phyloP scores from a whole-genome alignment of 2,329 filamentous ascomycete species.

The Xylaria digitata region DNA sequence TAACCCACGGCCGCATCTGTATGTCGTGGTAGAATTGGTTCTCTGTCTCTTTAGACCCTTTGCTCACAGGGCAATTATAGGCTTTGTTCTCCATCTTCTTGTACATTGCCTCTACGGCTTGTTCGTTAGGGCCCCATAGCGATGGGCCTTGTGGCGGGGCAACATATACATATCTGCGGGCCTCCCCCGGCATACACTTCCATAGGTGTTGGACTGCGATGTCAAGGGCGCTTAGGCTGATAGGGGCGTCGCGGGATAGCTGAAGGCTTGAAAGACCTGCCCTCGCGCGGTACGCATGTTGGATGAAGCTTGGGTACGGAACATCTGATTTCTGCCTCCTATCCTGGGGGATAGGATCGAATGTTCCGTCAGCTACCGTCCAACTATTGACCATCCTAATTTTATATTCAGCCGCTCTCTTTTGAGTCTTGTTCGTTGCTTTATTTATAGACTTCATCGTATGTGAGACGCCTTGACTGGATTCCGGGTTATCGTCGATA shows the following conservation, averaged over 20 bases:
- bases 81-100: slow-evolving; percentile 25
- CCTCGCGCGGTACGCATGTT: slow-evolving; percentile 36
- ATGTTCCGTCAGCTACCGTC: slow-evolving; percentile 46
- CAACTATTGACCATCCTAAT: slow-evolving; percentile 43
- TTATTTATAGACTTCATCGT: not conserved
- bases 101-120: slow-evolving; percentile 31
- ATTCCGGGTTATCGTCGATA: too few relatives aligned
- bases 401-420: slow-evolving; percentile 30
- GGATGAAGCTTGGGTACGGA: slow-evolving; percentile 39
- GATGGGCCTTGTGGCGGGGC: slow-evolving; percentile 43
- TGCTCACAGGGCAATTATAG: slow-evolving; percentile 2
- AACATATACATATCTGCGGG: slow-evolving; percentile 28
- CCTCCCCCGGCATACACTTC: slow-evolving; percentile 39
- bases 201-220: slow-evolving; percentile 41
- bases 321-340: slow-evolving; percentile 43
- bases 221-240: slow-evolving; percentile 41
- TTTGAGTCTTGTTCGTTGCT: not conserved
- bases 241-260: slow-evolving; percentile 40
- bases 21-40: slow-evolving; percentile 35
- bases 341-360: slow-evolving; percentile 35
- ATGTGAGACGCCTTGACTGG: too few relatives aligned
- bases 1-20: slow-evolving; percentile 40
- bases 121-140: slow-evolving; percentile 40
- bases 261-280: slow-evolving; percentile 45
- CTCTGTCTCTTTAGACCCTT: not conserved